phyloP scores from a whole-genome alignment of 306 rosid species.

The Comarum palustre region DNA sequence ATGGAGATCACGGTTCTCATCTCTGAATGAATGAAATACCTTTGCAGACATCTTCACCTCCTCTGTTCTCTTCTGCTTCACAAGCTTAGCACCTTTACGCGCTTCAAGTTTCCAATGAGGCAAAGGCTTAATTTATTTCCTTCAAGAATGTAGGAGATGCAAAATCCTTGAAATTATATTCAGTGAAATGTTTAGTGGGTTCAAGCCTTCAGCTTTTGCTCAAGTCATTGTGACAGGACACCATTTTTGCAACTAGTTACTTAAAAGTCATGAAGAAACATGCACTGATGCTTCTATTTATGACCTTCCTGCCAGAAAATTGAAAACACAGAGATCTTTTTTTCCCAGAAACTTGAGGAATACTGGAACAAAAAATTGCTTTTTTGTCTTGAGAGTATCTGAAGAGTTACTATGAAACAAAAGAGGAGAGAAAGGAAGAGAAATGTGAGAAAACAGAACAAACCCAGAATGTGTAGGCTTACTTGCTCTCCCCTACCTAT shows the following conservation, averaged over 20 bases:
- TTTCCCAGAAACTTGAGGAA: background rate
- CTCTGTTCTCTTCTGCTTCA: conserved; percentile 22
- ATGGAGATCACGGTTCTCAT: conserved; percentile 65
- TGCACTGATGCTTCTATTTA: background rate
- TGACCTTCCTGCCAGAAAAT: background rate
- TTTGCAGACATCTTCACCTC: conserved; percentile 58
- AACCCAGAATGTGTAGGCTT: background rate
- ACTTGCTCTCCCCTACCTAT: background rate
- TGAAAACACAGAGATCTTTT: background rate
- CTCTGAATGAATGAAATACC: conserved; percentile 40
- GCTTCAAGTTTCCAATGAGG: background rate
- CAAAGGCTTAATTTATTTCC: background rate
- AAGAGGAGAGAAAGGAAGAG: conserved; percentile 28
- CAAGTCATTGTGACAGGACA: background rate
- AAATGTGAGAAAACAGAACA: background rate
- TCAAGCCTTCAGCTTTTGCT: conserved; percentile 9
- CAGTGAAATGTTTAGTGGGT: background rate
- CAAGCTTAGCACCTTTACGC: background rate
- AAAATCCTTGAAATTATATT: background rate
- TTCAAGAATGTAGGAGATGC: background rate
- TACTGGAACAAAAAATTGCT: background rate
- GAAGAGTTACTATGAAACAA: conserved; percentile 14
- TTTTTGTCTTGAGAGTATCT: background rate
- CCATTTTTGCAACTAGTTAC: background rate
- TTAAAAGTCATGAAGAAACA: background rate